Evolutionary conservation across 108 stramenopile genomes (phyloP), one percentile per base, ranked within the genome.

Genomic region (Fistulifera pelliculosa): DNA sequence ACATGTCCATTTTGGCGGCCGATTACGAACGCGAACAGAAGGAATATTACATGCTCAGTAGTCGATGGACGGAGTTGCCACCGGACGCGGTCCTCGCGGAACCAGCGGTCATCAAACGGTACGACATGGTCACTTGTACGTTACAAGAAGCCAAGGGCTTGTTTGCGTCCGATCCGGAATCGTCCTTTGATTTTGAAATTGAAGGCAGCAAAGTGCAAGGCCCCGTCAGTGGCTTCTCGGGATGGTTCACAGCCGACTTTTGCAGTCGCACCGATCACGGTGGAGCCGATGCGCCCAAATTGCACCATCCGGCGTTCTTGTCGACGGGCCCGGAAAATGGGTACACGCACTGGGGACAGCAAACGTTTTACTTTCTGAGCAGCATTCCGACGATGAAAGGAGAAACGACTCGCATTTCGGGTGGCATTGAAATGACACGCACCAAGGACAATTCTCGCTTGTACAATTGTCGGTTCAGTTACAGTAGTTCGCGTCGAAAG

Each of bases 261-360:
- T 76, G 76, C 27, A 79, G 72, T 25, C 66, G 87, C 49, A 85
- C 83, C 17, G 87, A 89, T 74, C 69, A 70, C 35, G 73, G 25
- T 23, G 87, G 85, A 38, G 50, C 48, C 21, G 70, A 71, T 58
- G 84, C 86, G 14, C 87, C 92, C 6, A 78, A 75, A 54, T 43
- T 90, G 43, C 43, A 54, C 8, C 81, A 87, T 62, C 90, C 93
- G 15, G 70, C 94, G 2, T 81, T 84, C 45, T 68, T 98, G 49
- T 79, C 79, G 16, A 98, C 97, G 14, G 94, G 86, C 42, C 97
- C 97, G 7, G 94, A 93, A 58, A 76, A 76, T 68, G 96, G 94
- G 47, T 90, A 96, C 75, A 98, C 97, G 25, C 97, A 98, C 64
- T 98, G 97, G 97, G 97, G 95, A 24, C 97, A 98, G 71, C 97